Evolutionary conservation across 2,329 filamentous ascomycete genomes (phyloP), one percentile per base, ranked within the genome.

Genomic region (Penicillium occitanis): DNA sequence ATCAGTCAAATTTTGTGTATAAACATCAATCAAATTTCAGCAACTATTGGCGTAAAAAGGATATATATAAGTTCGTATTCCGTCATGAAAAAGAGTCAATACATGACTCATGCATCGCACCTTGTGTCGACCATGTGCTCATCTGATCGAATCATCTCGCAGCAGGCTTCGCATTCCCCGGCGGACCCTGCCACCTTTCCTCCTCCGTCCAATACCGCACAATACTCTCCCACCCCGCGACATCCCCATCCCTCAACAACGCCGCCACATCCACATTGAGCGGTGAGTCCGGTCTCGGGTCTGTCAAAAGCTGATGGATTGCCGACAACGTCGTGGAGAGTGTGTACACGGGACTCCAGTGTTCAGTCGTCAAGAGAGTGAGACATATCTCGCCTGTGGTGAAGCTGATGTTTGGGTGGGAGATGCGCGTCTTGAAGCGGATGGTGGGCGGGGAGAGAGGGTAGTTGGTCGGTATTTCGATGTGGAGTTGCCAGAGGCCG

Each of bases 311-410:
- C 72, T 81, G 78, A 64, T 83, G 81, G 30, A 84, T 78, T 4
- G 82, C 81, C 8, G 77, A 77, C 62, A 83, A 71, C 2, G 79
- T 82, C n/a, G 73, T 74, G 14, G 75, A 78, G 4, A 98, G 85
- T 48, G 90, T 93, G 78, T 97, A 95, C 19, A 92, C 88, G 0
- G 93, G 91, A 67, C 91, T 90, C 94, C 94, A 98, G 19, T 89
- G 85, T 74, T 82, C 79, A 0, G 81, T 83, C 67, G 86, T 88
- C 61, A 99, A 84, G 68, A 98, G 85, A 75, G 97, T 95, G 33
- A 98, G 87, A 78, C 95, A 99, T 75, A 99, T 95, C 79, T 97
- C 93, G 71, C 95, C 95, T 2, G 88, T 93, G 46, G 83, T 81
- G 75, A 87, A 88, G 68, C 85, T 81, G 55, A 90, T 88, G 79